Evolutionary conservation across 2,329 filamentous ascomycete genomes (phyloP).

Genomic region (Stagonosporopsis vannaccii): DNA sequence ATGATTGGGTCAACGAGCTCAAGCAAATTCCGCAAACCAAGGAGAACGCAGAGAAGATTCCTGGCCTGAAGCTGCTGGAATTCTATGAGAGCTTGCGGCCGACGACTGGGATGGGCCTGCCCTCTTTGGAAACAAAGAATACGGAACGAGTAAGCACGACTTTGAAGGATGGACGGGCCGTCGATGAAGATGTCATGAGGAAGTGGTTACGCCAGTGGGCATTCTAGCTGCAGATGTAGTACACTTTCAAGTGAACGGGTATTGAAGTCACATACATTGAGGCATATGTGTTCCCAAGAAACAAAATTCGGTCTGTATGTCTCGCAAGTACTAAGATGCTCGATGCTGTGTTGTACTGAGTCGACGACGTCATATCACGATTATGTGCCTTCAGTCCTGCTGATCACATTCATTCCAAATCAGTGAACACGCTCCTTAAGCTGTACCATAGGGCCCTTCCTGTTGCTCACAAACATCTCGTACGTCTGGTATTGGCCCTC

Average conservation of each 20-base stretch:
- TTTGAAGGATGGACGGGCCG: background rate
- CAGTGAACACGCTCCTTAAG: conserved; percentile 23
- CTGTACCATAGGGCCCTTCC: conserved; percentile 45
- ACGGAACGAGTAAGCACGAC: conserved; percentile 1
- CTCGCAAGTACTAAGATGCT: background rate
- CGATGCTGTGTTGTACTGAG: background rate
- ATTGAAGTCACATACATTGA: too few relatives aligned
- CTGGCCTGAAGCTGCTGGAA: conserved; percentile 18
- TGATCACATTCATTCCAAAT: background rate
- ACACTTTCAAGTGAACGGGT: too few relatives aligned
- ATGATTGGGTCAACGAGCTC: conserved; percentile 14
- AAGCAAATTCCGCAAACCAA: conserved; percentile 13
- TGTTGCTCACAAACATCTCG: conserved; percentile 38
- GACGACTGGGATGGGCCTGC: conserved; percentile 4
- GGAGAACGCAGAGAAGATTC: conserved; percentile 18
- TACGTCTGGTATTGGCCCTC: conserved; percentile 38
- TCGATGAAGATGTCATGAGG: conserved; percentile 1
- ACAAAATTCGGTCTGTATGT: too few relatives aligned
- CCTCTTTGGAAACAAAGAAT: conserved; percentile 7
- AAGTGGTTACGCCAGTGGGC: conserved; percentile 14
- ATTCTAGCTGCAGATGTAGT: background rate
- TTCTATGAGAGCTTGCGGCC: conserved; percentile 15
- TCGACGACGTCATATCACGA: background rate
- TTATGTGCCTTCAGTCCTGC: background rate
- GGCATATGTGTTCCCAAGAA: too few relatives aligned